Evolutionary conservation across 345 rosid genomes (phyloP), one percentile per base, ranked within the genome.

Genomic region (Syzygium jambos): DNA sequence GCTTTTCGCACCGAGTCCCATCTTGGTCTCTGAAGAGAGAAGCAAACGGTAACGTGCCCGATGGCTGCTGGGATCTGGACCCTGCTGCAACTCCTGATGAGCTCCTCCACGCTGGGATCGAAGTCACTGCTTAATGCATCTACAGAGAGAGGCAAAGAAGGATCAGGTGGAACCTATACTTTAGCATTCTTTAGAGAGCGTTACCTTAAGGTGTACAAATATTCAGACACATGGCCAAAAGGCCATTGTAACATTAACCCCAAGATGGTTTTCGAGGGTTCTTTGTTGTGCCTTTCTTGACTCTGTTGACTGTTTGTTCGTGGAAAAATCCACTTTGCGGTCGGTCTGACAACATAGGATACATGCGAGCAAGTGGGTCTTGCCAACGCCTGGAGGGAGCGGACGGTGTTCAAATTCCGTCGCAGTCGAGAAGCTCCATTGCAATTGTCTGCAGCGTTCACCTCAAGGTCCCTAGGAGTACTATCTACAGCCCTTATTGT

Each of bases 51-150:
- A 93, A 89, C 59, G 86, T 98, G 73, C 98, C 98, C 1, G 95
- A 92, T 73, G 93, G 93, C 84, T 98, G 99, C 85, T 98, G 99
- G 98, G 99, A 98, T 93, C 91, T 98, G 51, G 99, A 98, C 89
- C 98, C 99, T 1, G 99, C 99, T 46, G 99, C 99, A 29, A 98
- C 98, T 85, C 99, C 99, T 11, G 99, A 98, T 53, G 96, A 95
- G 89, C 92, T 98, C 92, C 99, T 98, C 88, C 94, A 94, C 57
- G 88, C 89, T 9, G 90, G 52, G 88, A 87, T 94, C 83, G 93
- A 93, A 89, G 89, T 84, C 61, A 89, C 53, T 53, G 88, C 86
- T 51, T 73, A 87, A 84, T 55, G 77, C 41, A 53, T 65, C 51
- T 23, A 65, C n/a, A 52, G 84, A 82, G 51, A 13, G 27, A 77